These are phyloP conservation scores for Amanita pseudoporphyria DNA, from an alignment of 768 basidiomycete species.

Conservation along the genomic window DNA sequence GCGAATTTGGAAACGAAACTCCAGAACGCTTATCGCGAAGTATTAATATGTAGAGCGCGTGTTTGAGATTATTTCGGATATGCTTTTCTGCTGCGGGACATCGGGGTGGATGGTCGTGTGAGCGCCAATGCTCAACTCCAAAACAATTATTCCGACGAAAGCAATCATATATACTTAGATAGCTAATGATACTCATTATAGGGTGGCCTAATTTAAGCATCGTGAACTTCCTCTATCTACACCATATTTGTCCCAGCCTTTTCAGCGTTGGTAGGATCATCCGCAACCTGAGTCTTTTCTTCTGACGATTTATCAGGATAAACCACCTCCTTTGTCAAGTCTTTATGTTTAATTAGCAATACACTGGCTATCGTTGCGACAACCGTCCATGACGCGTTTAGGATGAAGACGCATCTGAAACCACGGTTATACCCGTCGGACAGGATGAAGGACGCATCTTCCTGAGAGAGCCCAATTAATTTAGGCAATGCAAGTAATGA, in stretches of 20 bases:
- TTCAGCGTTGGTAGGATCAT: neutral
- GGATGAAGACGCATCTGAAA: neutral
- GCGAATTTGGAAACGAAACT: no score
- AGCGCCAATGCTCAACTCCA: no score
- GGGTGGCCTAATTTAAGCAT: neutral
- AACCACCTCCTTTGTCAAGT: neutral
- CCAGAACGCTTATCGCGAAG: no score
- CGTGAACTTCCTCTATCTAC: neutral
- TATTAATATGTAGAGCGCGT: no score
- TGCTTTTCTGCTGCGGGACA: no score
- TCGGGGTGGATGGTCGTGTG: no score
- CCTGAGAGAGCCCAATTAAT: neutral
- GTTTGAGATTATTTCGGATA: no score
- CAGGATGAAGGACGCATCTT: neutral
- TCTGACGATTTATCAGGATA: slow-evolving; percentile 12
- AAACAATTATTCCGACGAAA: no score
- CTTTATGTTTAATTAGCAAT: neutral
- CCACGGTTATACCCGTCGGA: neutral
- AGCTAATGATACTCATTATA: neutral
- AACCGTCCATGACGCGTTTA: neutral
- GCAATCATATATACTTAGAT: neutral
- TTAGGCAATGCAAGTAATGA: neutral
- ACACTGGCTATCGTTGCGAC: neutral
- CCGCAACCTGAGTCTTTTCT: neutral
- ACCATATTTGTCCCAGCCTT: neutral